Evolutionary conservation across 78 protist genomes (phyloP).

Genomic region (Polysphondylium violaceum): DNA sequence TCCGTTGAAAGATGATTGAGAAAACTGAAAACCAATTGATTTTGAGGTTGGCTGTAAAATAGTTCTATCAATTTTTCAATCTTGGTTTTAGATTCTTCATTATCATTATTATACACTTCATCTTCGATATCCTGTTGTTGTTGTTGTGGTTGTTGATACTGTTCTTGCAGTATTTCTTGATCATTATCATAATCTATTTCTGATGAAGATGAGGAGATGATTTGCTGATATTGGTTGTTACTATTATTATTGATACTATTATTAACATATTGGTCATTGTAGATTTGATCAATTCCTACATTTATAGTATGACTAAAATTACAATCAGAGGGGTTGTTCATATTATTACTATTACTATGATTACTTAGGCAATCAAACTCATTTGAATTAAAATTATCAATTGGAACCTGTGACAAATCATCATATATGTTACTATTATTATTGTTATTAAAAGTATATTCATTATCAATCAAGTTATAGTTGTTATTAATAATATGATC

Average conservation of each 20-base stretch:
- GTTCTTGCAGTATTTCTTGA: not conserved
- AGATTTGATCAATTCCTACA: not conserved
- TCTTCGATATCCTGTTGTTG: not conserved
- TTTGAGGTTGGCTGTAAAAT: too few species aligned
- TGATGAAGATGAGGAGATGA: not conserved
- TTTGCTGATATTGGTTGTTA: not conserved
- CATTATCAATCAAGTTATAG: not conserved
- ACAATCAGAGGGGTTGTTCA: not conserved
- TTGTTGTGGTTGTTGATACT: not conserved
- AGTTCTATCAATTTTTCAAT: too few species aligned
- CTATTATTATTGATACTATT: not conserved
- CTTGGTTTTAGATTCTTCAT: too few species aligned
- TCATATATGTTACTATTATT: not conserved
- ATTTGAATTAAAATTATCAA: not conserved
- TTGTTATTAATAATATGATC: constrained; percentile 3
- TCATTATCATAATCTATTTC: not conserved
- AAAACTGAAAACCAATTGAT: too few species aligned
- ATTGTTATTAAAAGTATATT: constrained; percentile 2
- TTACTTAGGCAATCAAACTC: not conserved
- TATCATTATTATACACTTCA: too few species aligned
- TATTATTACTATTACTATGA: constrained; percentile 5
- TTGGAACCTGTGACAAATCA: too few species aligned
- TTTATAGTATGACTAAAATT: not conserved
- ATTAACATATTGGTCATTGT: not conserved
- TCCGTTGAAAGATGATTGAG: too few species aligned